Evolutionary conservation across 352 stramenopile genomes (phyloP).

Genomic region (Ophiocytium majus): DNA sequence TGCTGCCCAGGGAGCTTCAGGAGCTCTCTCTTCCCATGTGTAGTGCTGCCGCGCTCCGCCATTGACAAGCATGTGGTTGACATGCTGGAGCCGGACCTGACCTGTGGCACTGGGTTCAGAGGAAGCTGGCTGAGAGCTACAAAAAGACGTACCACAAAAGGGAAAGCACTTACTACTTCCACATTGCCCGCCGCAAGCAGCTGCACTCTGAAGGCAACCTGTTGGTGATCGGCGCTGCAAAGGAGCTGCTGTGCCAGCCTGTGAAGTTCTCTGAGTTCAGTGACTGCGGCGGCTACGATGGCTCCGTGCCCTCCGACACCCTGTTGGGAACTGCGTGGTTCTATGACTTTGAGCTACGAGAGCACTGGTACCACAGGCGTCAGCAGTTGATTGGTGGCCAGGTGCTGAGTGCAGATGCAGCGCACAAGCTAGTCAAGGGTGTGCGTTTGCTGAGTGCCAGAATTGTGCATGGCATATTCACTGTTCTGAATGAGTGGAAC

Average conservation of each 20-base stretch:
- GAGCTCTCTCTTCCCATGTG: background rate
- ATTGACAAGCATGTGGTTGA: background rate
- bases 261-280: background rate
- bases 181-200: background rate
- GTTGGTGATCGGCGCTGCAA: background rate
- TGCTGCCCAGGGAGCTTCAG: background rate
- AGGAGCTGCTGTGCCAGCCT: background rate
- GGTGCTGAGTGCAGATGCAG: background rate
- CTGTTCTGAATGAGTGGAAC: background rate
- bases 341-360: background rate
- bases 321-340: background rate
- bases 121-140: background rate
- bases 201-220: background rate
- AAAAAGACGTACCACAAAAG: background rate
- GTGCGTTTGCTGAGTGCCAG: too few species aligned
- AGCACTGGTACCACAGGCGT: background rate
- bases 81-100: background rate
- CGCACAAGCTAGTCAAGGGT: background rate
- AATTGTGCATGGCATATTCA: background rate
- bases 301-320: background rate
- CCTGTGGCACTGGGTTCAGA: background rate
- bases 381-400: background rate
- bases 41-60: background rate
- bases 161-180: background rate
- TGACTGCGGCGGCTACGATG: background rate